Evolutionary conservation across 164 flowering plant species (phyloP), one percentile per base, ranked within the genome.

Genomic region (Santalum album): DNA sequence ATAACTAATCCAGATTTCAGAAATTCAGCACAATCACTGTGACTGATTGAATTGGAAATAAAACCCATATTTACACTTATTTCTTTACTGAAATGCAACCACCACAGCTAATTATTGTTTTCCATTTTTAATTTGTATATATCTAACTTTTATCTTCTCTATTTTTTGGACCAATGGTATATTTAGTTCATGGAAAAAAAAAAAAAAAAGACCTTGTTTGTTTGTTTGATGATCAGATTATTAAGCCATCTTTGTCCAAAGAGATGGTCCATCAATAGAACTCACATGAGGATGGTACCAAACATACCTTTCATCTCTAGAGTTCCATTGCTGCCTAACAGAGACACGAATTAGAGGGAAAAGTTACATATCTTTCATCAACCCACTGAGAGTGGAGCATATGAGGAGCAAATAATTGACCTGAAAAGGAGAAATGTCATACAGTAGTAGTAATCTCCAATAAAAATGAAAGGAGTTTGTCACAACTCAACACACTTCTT

Each of bases 1-100:
- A 56, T 36, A 62, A 48, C 46, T 20, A 9, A 19, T 54, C 36
- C 53, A 66, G 52, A 60, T 60, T 57, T 56, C 60, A 25, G 24
- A 36, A 60, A 22, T 43, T 51, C 40, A 36, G 3, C 48, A 57
- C 36, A 5, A 15, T 6, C 12, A 9, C 35, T 0, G 7, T 1
- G 21, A 21, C 16, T 39, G 20, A 36, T 58, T 29, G 34, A 24
- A 49, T 38, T 7, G 36, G 20, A 29, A 1, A 45, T 0, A 29
- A n/a, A n/a, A 17, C 17, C 1, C 47, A 19, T 44, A 29, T 15
- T 44, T 14, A 36, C 7, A 36, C 15, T 36, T 6, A 36, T n/a
- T 7, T 36, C 14, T 56, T 27, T n/a, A 34, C 16, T 15, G 16
- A 7, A 36, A 17, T 20, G n/a, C n/a, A n/a, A n/a, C 45, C 20